A percentile compares a stretch with the other conserved stretches of the same genome.
Evolutionary conservation across 1,284 basidiomycete genomes (phyloP).

Genomic region (Trichosporon sp.): DNA sequence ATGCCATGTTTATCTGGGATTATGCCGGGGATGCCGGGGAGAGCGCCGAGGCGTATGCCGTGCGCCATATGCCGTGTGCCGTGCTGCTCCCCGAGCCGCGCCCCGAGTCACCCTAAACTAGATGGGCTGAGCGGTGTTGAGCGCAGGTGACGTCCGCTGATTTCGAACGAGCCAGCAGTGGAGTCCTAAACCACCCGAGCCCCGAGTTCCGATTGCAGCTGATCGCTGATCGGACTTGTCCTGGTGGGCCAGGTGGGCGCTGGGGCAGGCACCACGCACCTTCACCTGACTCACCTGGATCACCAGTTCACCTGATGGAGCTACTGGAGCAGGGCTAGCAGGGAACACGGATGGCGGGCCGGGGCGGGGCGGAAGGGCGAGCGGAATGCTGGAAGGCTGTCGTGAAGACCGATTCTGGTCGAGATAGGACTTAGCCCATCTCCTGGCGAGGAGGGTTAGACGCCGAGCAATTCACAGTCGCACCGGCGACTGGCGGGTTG

Average conservation of each 20-base stretch:
- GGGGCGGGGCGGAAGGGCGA: neutral
- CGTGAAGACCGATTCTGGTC: constrained; percentile 2
- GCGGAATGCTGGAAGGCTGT: neutral
- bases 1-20: neutral
- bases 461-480: neutral
- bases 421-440: constrained; percentile 3
- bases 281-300: neutral
- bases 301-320: no score
- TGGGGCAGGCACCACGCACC: neutral
- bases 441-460: neutral
- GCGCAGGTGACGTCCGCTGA: neutral
- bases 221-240: constrained; percentile 1
- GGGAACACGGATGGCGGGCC: constrained; percentile 1
- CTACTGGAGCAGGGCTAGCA: neutral
- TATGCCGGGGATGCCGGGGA: neutral
- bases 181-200: constrained; percentile 12
- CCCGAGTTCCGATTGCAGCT: constrained; percentile 11
- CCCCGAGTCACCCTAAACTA: neutral
- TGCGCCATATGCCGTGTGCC: neutral
- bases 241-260: neutral
- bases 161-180: neutral
- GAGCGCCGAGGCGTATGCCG: neutral
- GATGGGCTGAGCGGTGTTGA: neutral
- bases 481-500: neutral
- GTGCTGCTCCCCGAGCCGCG: neutral